Base-by-base conservation (phyloP, 2,329 filamentous ascomycete species). In the Herpotrichia juniperi region DNA sequence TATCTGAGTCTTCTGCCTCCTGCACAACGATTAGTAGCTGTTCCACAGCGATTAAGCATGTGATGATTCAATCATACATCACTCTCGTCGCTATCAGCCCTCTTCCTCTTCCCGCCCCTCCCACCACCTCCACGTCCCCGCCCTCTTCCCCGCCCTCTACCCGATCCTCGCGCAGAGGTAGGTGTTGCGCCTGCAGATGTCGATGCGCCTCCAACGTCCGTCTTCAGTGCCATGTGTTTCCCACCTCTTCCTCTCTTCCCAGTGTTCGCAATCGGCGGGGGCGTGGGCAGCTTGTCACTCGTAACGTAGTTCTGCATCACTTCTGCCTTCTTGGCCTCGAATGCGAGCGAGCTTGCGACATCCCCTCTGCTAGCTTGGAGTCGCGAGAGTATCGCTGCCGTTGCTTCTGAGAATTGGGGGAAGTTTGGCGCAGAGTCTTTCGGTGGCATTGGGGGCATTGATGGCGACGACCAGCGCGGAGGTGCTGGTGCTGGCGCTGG, bases 291-390 rank as follows among this genome's bases (percentile, higher is more conserved):
- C 49, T 74, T 76, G 57, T 77, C 74, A 56, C 75, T 75, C 12
- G 75, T 79, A 28, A 73, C 69, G 66, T 79, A 79, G 51, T 64
- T 74, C 58, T 76, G 74, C 53, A 79, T 63, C 12, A 80, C 73
- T 53, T 77, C 73, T 51, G 77, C 75, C 45, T 74, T 72, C 54
- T 78, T 78, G 14, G 77, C 76, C 57, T 79, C 76, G 59, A 74
- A 79, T 17, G 71, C 76, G 22, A 75, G 71, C 16, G 71, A 72
- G 3, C 73, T 71, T 25, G 68, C 67, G 26, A 66, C 60, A 58
- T 67, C 64, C 16, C 69, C 68, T 31, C 63, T 60, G 51, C 69
- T 74, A 24, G 71, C 71, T 45, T 71, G 68, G 17, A 74, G 51
- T 30, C 73, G 61, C 54, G 75, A 73, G 6, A 78, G 62, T 39